phyloP scores from a whole-genome alignment of 2,329 filamentous ascomycete species.

The Ceratocystiopsis sp. region DNA sequence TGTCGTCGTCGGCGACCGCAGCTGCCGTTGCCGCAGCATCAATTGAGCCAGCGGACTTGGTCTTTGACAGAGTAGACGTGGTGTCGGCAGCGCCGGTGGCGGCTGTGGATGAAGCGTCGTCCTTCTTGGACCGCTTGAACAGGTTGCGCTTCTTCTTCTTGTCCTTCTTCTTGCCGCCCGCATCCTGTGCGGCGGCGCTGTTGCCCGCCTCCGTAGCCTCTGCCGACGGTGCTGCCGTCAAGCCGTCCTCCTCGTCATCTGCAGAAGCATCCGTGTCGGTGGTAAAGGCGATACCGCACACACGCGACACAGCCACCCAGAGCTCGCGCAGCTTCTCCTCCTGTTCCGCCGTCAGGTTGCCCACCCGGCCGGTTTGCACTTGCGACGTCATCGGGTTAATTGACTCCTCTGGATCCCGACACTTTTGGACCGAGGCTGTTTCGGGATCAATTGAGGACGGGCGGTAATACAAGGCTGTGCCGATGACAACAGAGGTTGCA shows the following conservation, averaged over 20 bases:
- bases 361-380: conserved; percentile 53
- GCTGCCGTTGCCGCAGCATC: no score
- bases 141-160: conserved; percentile 59
- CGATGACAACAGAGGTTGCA: conserved; percentile 1
- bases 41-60: neutral
- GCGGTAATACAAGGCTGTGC: neutral
- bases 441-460: no score
- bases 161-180: conserved; percentile 30
- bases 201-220: neutral
- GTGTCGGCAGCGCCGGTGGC: neutral
- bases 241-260: conserved; percentile 8
- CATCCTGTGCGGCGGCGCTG: conserved; percentile 11
- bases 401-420: no score
- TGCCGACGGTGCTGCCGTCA: neutral
- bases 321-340: conserved; percentile 77
- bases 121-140: conserved; percentile 46
- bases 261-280: conserved; percentile 12
- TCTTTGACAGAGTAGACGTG: neutral
- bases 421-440: no score
- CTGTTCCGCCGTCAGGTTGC: conserved; percentile 78
- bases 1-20: conserved; percentile 50
- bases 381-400: conserved; percentile 11
- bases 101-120: conserved; percentile 19
- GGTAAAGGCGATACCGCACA: conserved; percentile 45
- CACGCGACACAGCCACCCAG: conserved; percentile 59